A percentile compares a stretch with the other conserved stretches of the same genome.
Evolutionary conservation across 2,329 filamentous ascomycete genomes (phyloP).

Genomic region (Graphiopsis chlorocephala): DNA sequence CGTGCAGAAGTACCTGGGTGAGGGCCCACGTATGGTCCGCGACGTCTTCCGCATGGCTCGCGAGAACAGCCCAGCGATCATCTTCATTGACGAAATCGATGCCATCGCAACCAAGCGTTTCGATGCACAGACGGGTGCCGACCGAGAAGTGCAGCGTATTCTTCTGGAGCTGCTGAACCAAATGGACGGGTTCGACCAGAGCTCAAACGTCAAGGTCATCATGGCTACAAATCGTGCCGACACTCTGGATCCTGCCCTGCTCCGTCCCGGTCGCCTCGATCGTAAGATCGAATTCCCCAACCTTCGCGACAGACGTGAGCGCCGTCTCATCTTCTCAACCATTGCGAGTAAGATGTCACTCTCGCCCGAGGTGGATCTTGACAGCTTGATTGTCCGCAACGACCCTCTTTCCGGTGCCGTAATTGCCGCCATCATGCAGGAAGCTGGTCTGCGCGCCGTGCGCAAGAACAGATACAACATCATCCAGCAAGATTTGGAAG

Average conservation of each 20-base stretch:
- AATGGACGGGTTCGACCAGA: slow-evolving; percentile 99
- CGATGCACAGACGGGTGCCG: slow-evolving; percentile 95
- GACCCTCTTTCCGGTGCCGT: slow-evolving; percentile 93
- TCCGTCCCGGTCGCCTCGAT: slow-evolving; percentile 92
- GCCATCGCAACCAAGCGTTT: slow-evolving; percentile 99
- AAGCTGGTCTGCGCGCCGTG: slow-evolving; percentile 89
- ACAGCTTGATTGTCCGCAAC: slow-evolving; percentile 93
- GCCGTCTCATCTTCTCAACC: slow-evolving; percentile 94
- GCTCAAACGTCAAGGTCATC: slow-evolving; percentile 98
- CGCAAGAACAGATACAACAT: slow-evolving; percentile 99
- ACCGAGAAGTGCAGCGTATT: slow-evolving; percentile 98
- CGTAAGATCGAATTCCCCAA: slow-evolving; percentile 99
- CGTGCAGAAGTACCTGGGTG: slow-evolving; percentile 97
- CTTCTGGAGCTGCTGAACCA: slow-evolving; percentile 96
- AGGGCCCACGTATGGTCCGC: slow-evolving; percentile 96
- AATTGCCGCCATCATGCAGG: slow-evolving; percentile 99
- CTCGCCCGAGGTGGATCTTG: slow-evolving; percentile 92
- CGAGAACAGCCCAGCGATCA: slow-evolving; percentile 96
- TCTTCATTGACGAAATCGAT: slow-evolving; percentile 99
- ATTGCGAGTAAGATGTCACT: slow-evolving; percentile 97
- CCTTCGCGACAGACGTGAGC: slow-evolving; percentile 87
- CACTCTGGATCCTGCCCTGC: slow-evolving; percentile 89
- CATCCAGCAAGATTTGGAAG: slow-evolving; percentile 93
- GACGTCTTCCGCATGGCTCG: slow-evolving; percentile 99
- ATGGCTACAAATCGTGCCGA: slow-evolving; percentile 99